Evolutionary conservation across 495 filamentous ascomycete species (phyloP), one percentile per base, ranked within the genome.

Genomic region (Elaphomyces granulatus): DNA sequence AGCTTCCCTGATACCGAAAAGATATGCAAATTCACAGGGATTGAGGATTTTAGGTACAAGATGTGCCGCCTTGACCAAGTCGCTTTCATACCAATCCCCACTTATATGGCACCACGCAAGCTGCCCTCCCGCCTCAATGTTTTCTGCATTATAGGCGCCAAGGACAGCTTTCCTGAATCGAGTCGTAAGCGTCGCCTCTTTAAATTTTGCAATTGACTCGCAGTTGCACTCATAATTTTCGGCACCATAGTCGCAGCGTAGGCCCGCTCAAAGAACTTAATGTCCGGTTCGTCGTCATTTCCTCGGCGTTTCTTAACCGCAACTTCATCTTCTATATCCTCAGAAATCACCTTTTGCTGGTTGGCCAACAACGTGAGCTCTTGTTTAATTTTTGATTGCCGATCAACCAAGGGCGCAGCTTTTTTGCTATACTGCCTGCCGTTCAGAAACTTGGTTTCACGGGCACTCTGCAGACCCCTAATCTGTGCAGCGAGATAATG

Each of bases 41-140:
- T 21, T 30, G 8, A 52, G 32, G 20, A 15, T 28, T 35, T 49
- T 52, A 0, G 46, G 49, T 2, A 52, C 45, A 1, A 52, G 4
- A 37, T 49, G 49, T 8, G 49, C 49, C 8, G 49, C 46, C 18
- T 46, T 52, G 15, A 52, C 38, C 15, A 28, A 2, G 4, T 3
- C 4, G 16, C 16, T 14, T 3, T 3, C 16, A 34, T 3, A 36
- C 33, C 7, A 41, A 12, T 20, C 3, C 2, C 39, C 38, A 17
- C 32, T 31, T 6, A 49, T 6, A 17, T 49, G 49, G 28, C 49
- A 48, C 30, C 32, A 52, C n/a, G 37, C 31, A 1, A 8, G 8
- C 8, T 8, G 9, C 4, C 10, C 17, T 7, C 36, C 36, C 4
- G 12, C 10, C n/a, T 16, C 36, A 20, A 8, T 4, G 26, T 16